Conservation (phyloP, 805 yeast species). For the Spathaspora arborariae region DNA sequence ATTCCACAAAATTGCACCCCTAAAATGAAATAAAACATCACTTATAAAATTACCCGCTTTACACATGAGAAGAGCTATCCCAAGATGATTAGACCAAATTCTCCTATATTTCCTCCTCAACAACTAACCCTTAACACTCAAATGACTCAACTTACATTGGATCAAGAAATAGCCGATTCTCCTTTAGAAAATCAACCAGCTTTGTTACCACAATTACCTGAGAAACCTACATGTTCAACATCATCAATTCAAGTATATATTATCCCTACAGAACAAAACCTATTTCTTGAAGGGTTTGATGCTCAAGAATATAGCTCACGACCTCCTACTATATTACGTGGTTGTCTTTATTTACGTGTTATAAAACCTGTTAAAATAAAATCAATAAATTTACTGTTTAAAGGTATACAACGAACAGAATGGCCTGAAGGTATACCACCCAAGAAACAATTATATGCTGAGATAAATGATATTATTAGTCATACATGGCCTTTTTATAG, state of each 20-base stretch:
- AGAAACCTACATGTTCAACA: constrained; percentile 56
- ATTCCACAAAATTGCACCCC: too few species aligned
- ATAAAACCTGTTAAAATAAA: constrained; percentile 71
- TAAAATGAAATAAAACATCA: too few species aligned
- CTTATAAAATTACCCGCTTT: background rate
- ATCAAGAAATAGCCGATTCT: background rate
- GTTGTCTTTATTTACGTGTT: constrained; percentile 68
- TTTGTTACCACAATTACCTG: constrained; percentile 45
- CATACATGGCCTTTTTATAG: constrained; percentile 89
- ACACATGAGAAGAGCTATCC: too few species aligned
- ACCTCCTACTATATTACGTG: constrained; percentile 80
- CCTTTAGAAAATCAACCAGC: background rate
- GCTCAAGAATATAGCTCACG: constrained; percentile 56
- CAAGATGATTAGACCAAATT: background rate
- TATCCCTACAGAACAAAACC: constrained; percentile 72
- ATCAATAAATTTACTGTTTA: constrained; percentile 54
- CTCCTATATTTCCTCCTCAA: background rate
- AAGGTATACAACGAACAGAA: constrained; percentile 74
- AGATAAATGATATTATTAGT: constrained; percentile 59
- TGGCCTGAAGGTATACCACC: constrained; percentile 99
- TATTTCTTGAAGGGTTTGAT: constrained; percentile 81
- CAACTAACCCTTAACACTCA: background rate
- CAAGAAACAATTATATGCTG: constrained; percentile 62
- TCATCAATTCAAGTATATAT: constrained; percentile 68
- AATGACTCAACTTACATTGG: background rate